These are phyloP conservation scores for Geranium rotundifolium DNA, from an alignment of 345 rosid genomes.

Conservation along the genomic window DNA sequence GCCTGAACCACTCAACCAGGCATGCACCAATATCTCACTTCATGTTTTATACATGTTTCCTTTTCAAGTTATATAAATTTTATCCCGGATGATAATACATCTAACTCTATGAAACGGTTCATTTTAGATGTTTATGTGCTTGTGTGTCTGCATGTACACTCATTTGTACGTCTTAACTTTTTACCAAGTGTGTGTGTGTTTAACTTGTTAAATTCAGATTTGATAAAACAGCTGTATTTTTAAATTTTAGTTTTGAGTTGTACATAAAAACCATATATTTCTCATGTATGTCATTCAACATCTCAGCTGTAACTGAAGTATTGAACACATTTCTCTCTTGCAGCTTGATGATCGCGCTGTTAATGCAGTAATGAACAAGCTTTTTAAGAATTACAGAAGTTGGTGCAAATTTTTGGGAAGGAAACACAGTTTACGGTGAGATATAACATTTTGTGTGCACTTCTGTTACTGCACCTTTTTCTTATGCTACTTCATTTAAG, in stretches of 20 bases:
- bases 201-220: no score
- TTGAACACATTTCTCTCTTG: conserved; percentile 10
- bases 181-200: no score
- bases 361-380: conserved; percentile 80
- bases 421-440: conserved; percentile 88
- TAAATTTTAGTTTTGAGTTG: background rate
- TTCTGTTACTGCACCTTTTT: background rate
- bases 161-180: no score
- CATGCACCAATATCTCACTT: conserved; percentile 15
- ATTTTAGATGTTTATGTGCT: no score
- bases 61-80: background rate
- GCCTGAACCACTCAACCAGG: conserved; percentile 92
- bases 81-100: background rate
- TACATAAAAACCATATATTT: background rate
- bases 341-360: conserved; percentile 97
- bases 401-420: conserved; percentile 96
- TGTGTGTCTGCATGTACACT: no score
- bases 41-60: background rate
- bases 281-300: background rate
- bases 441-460: background rate
- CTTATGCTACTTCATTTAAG: background rate
- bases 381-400: conserved; percentile 77
- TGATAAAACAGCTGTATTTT: no score
- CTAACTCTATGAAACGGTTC: background rate
- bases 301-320: conserved; percentile 4